Conservation (phyloP, 495 filamentous ascomycete species). For the Penicillium silybi region DNA sequence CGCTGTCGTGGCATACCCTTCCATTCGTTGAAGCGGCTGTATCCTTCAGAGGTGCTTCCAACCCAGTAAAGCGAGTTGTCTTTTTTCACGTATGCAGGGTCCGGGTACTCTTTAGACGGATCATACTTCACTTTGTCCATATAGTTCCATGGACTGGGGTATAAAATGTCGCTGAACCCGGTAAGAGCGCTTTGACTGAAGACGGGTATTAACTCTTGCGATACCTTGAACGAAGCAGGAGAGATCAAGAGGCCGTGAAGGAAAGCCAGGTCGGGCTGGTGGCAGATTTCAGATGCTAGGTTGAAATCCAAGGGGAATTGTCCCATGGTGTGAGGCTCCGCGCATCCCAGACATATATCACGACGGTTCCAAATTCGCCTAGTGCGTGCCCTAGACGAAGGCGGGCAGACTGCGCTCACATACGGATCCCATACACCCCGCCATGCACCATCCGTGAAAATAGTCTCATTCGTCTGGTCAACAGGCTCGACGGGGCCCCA, state of each 20-base stretch:
- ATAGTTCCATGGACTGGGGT: constrained; percentile 49
- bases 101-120: constrained; percentile 34
- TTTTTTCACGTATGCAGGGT: constrained; percentile 39
- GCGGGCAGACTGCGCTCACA: constrained; percentile 51
- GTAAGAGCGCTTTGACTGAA: constrained; percentile 70
- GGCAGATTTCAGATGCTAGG: constrained; percentile 63
- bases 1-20: constrained; percentile 58
- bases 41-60: constrained; percentile 54
- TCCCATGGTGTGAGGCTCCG: constrained; percentile 62
- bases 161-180: constrained; percentile 49
- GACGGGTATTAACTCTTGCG: constrained; percentile 62
- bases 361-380: constrained; percentile 42
- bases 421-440: constrained; percentile 44
- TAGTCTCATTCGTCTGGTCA: constrained; percentile 38
- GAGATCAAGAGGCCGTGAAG: constrained; percentile 69
- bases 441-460: constrained; percentile 48
- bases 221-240: constrained; percentile 56
- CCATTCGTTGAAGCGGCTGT: constrained; percentile 50
- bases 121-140: constrained; percentile 45
- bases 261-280: constrained; percentile 72
- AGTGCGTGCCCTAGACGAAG: constrained; percentile 52
- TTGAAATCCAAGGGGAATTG: constrained; percentile 65
- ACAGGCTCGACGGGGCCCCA: constrained; percentile 45
- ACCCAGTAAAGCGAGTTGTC: constrained; percentile 50
- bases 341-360: constrained; percentile 59